Conservation (phyloP, 78 protist species). For the Corallochytrium limacisporum region DNA sequence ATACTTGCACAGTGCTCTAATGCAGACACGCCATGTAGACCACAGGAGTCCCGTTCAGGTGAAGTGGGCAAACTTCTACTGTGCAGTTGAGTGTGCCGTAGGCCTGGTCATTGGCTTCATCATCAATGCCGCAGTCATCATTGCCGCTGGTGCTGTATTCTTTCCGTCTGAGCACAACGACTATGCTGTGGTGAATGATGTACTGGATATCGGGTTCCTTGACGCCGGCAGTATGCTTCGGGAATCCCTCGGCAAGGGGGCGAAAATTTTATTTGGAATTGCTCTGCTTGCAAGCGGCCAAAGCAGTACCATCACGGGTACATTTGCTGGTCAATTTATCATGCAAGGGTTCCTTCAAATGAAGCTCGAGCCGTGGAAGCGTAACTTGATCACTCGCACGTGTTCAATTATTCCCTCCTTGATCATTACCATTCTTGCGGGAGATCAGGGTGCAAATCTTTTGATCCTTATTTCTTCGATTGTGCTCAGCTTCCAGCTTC, state of each 20-base stretch:
- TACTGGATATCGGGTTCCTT: slow-evolving; percentile 10
- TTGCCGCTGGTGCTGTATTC: slow-evolving; percentile 12
- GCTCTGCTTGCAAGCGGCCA: slow-evolving; percentile 44
- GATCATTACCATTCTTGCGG: too few relatives aligned
- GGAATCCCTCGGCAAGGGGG: too few relatives aligned
- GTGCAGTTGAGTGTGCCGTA: too few relatives aligned
- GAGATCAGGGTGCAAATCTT: too few relatives aligned
- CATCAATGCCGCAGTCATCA: too few relatives aligned
- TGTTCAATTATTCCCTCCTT: slow-evolving; percentile 60
- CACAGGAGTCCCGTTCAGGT: too few relatives aligned
- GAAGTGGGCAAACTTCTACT: too few relatives aligned
- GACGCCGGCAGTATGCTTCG: slow-evolving; percentile 15
- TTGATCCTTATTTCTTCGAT: too few relatives aligned
- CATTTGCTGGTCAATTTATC: slow-evolving; percentile 71
- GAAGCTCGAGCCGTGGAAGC: slow-evolving; percentile 45
- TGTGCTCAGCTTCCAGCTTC: too few relatives aligned
- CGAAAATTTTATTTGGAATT: not conserved
- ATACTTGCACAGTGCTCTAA: not conserved
- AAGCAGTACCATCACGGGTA: slow-evolving; percentile 71
- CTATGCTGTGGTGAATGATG: not conserved
- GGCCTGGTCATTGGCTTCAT: too few relatives aligned
- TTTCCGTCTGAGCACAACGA: slow-evolving; percentile 10
- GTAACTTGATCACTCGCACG: slow-evolving; percentile 49
- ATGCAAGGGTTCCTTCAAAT: slow-evolving; percentile 68
- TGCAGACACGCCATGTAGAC: too few relatives aligned